These are phyloP conservation scores for Ustilago crameri DNA, from an alignment of 1,284 basidiomycete species.

Conservation along the genomic window DNA sequence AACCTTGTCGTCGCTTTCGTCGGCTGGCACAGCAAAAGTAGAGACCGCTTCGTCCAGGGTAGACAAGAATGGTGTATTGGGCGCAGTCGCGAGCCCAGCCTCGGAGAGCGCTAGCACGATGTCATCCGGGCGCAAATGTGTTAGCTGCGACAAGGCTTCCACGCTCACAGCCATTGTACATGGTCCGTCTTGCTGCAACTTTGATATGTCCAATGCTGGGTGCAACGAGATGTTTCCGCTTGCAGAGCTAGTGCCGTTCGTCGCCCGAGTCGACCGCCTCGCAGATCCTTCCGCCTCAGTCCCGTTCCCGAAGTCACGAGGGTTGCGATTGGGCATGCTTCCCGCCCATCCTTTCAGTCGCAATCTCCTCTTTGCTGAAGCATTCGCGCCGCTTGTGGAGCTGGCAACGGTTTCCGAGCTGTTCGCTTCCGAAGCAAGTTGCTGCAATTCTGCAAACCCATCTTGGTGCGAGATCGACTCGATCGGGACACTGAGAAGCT, in stretches of 20 bases:
- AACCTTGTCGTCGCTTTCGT: background rate
- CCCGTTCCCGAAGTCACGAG: background rate
- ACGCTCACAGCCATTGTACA: slow-evolving; percentile 54
- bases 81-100: slow-evolving; percentile 78
- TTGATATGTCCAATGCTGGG: slow-evolving; percentile 24
- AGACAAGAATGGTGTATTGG: slow-evolving; percentile 23
- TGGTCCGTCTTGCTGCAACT: slow-evolving; percentile 5
- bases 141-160: slow-evolving; percentile 77
- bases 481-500: slow-evolving; percentile 27
- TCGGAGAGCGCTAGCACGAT: slow-evolving; percentile 87
- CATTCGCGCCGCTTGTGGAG: background rate
- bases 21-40: background rate
- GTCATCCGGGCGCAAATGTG: slow-evolving; percentile 85
- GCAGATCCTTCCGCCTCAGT: slow-evolving; percentile 9
- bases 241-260: background rate
- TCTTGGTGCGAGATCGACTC: slow-evolving; percentile 29
- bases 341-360: slow-evolving; percentile 41
- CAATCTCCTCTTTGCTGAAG: slow-evolving; percentile 20
- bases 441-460: slow-evolving; percentile 27
- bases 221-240: slow-evolving; percentile 4
- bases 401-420: slow-evolving; percentile 18
- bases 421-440: slow-evolving; percentile 19
- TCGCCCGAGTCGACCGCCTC: slow-evolving; percentile 15
- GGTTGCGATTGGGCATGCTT: slow-evolving; percentile 8
- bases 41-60: slow-evolving; percentile 10